phyloP scores from a whole-genome alignment of 352 stramenopile species.

The Phytophthora pinifolia region DNA sequence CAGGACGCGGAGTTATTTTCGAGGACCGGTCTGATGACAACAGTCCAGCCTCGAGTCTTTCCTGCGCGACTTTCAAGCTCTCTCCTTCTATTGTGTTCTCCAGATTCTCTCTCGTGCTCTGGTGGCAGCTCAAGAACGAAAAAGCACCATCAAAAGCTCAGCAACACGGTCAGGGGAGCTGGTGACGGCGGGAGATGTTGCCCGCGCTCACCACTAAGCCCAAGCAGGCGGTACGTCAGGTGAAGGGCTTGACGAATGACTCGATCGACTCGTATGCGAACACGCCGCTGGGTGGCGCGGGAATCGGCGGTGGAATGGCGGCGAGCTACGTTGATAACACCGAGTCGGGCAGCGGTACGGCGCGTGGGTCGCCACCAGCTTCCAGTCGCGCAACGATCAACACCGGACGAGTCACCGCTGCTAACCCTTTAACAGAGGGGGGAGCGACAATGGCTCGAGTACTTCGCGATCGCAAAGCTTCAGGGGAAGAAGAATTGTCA shows the following conservation, averaged over 20 bases:
- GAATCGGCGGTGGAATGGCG: slow-evolving; percentile 12
- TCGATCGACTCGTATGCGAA: slow-evolving; percentile 87
- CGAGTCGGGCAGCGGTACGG: slow-evolving; percentile 25
- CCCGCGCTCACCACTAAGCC: slow-evolving; percentile 81
- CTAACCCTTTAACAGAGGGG: slow-evolving; percentile 23
- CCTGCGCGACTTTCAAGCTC: not conserved
- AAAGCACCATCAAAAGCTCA: slow-evolving; percentile 15
- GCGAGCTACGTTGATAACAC: slow-evolving; percentile 66
- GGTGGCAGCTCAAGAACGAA: slow-evolving; percentile 1
- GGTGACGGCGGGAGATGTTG: slow-evolving; percentile 44
- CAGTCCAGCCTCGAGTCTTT: slow-evolving; percentile 4
- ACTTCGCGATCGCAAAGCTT: slow-evolving; percentile 73
- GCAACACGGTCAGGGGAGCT: not conserved
- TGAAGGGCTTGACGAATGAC: slow-evolving; percentile 82
- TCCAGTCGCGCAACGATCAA: slow-evolving; percentile 25
- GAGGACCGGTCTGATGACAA: slow-evolving; percentile 17
- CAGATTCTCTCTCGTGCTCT: not conserved
- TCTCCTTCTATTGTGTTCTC: not conserved
- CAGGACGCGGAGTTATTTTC: slow-evolving; percentile 26
- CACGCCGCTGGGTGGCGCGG: slow-evolving; percentile 35
- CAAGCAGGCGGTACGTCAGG: slow-evolving; percentile 80
- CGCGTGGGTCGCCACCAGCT: slow-evolving; percentile 23
- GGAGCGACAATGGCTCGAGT: slow-evolving; percentile 48
- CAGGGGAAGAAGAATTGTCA: slow-evolving; percentile 71
- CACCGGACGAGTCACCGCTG: slow-evolving; percentile 10